Evolutionary conservation across 1,284 basidiomycete genomes (phyloP).

Genomic region (Fomitopsis schrenkii): DNA sequence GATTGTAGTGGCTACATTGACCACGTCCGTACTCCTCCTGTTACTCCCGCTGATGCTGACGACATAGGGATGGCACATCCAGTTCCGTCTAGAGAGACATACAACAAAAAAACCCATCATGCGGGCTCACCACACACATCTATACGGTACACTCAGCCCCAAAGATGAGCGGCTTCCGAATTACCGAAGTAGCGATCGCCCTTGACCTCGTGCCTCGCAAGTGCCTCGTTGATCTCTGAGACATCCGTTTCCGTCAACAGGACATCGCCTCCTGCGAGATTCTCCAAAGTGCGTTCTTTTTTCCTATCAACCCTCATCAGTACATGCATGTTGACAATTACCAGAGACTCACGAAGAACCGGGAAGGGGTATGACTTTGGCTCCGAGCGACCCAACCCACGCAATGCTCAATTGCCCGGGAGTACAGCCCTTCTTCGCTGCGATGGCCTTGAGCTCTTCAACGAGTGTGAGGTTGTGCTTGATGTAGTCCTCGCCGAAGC

Average conservation of each 20-base stretch:
- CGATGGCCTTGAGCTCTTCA: conserved; percentile 40
- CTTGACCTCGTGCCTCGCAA: conserved; percentile 25
- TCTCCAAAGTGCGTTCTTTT: conserved; percentile 40
- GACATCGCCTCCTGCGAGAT: conserved; percentile 40
- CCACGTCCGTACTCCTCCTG: too few species aligned
- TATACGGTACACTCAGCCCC: conserved; percentile 15
- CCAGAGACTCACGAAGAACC: conserved; percentile 42
- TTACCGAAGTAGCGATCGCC: conserved; percentile 28
- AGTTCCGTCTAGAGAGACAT: too few species aligned
- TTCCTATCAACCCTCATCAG: conserved; percentile 16
- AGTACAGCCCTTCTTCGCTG: conserved; percentile 45
- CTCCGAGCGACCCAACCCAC: conserved; percentile 48
- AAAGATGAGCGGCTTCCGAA: conserved; percentile 18
- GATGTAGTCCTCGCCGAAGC: conserved; percentile 41
- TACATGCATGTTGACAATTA: neutral
- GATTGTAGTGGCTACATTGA: too few species aligned
- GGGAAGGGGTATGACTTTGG: conserved; percentile 50
- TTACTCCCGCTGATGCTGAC: too few species aligned
- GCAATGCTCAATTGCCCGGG: conserved; percentile 59
- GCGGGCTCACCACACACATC: too few species aligned
- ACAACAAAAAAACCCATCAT: too few species aligned
- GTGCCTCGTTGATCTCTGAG: conserved; percentile 30
- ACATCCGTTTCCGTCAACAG: conserved; percentile 36
- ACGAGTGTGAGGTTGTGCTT: conserved; percentile 55
- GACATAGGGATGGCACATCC: too few species aligned